Base-by-base conservation (phyloP, 352 stramenopile species). In the Phytophthora ohioensis region DNA sequence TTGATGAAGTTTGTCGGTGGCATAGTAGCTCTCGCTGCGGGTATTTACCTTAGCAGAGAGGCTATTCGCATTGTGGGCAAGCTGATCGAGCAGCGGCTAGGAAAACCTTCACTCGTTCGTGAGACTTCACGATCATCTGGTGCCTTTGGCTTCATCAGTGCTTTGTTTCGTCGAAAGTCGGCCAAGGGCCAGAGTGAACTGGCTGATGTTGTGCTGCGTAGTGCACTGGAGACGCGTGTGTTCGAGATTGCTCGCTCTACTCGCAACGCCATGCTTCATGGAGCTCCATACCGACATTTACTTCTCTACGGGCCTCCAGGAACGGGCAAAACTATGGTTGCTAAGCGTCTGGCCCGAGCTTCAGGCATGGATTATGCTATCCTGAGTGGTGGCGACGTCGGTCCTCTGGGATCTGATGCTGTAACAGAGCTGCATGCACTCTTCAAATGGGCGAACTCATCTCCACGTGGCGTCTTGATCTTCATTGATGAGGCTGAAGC, bases 401-500 rank as follows among this genome's bases (percentile, higher is more conserved):
- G 86, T 10, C 89, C 90, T 11, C 64, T 97, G 0, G 89, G 90
- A 2, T 80, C 79, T 0, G 79, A 91, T 31, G 91, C 88, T 7
- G 85, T 95, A 2, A 92, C 85, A 0, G 89, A 96, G 67, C 78
- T 97, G 2, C 87, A 96, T 48, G 80, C 85, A 4, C 68, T 97
- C 10, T 91, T 97, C 46, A 75, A 83, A 17, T 97, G 90, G 90
- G 85, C 89, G n/a, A 81, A 88, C 35, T 74, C 82, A 7, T 93
- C 85, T 21, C 80, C 82, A 30, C 85, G 85, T 15, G 85, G 85
- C 3, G 81, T 96, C 0, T 57, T 96, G n/a, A 87, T 97, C 62
- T 94, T 97, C 47, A 94, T 97, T 52, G 90, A 97, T 55, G 91
- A 97, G 53, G 89, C 89, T 9, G 89, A 97, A 68, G 90, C 90